Evolutionary conservation across 306 rosid species (phyloP).

Genomic region (Abrus precatorius): DNA sequence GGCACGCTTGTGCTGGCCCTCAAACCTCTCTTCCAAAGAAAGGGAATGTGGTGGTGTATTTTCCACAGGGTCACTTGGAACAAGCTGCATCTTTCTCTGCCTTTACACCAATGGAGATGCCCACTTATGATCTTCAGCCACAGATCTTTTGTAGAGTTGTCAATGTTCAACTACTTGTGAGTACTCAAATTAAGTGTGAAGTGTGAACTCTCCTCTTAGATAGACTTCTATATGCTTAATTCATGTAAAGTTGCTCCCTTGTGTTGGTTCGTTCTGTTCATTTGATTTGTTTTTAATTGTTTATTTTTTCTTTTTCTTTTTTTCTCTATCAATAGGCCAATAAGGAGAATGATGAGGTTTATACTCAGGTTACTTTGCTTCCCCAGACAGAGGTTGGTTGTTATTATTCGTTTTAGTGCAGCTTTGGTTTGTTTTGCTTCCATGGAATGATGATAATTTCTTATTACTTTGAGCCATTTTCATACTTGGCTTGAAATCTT

Average conservation of each 20-base stretch:
- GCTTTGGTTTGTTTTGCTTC: constrained; percentile 11
- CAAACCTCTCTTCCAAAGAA: constrained; percentile 86
- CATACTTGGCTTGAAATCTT: constrained; percentile 27
- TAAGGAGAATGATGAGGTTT: constrained; percentile 98
- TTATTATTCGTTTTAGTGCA: constrained; percentile 34
- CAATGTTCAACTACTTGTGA: constrained; percentile 85
- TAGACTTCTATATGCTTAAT: background rate
- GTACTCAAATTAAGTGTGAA: constrained; percentile 48
- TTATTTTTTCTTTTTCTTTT: background rate
- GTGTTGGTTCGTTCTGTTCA: background rate
- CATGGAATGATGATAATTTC: background rate
- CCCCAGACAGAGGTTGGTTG: constrained; percentile 84
- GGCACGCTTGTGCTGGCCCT: constrained; percentile 99
- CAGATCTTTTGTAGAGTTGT: constrained; percentile 92
- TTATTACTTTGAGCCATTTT: background rate
- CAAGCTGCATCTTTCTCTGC: constrained; percentile 78
- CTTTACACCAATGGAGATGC: constrained; percentile 73
- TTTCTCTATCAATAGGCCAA: constrained; percentile 68
- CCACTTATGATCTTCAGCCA: constrained; percentile 80
- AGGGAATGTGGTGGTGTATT: constrained; percentile 92
- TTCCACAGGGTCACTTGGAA: constrained; percentile 94
- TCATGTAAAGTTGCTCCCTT: constrained; percentile 37
- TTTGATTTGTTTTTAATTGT: constrained; percentile 35
- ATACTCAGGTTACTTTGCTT: constrained; percentile 83
- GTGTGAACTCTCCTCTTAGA: constrained; percentile 7